Conservation (phyloP, 176 grass and related monocot genomes). For the Cocos nucifera region DNA sequence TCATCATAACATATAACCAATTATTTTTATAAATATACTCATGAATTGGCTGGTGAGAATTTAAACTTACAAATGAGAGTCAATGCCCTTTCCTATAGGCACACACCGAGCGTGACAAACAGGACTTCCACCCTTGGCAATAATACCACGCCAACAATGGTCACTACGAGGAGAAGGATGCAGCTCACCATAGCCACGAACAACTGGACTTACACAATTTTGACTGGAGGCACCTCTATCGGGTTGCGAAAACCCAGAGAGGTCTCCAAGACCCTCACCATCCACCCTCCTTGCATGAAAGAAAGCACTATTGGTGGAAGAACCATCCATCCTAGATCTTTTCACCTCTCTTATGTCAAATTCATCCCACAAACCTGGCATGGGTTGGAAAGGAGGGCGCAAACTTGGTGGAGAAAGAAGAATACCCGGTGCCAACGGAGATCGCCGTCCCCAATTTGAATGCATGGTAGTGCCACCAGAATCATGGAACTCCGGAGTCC, state of each 20-base stretch:
- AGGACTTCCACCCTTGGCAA: slow-evolving; percentile 75
- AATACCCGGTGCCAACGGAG: slow-evolving; percentile 35
- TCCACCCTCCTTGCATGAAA: slow-evolving; percentile 29
- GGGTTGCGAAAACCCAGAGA: slow-evolving; percentile 21
- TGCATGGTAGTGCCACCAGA: slow-evolving; percentile 20
- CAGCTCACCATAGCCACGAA: slow-evolving; percentile 39
- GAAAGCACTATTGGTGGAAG: slow-evolving; percentile 11
- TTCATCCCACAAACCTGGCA: slow-evolving; percentile 24
- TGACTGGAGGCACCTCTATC: slow-evolving; percentile 31
- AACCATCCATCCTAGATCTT: slow-evolving; percentile 34
- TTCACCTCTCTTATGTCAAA: slow-evolving; percentile 41
- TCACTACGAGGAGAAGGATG: slow-evolving; percentile 36
- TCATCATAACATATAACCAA: too few species aligned
- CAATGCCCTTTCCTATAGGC: slow-evolving; percentile 58
- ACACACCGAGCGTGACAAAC: slow-evolving; percentile 88
- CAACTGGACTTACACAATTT: slow-evolving; percentile 33
- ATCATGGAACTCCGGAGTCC: slow-evolving; percentile 30
- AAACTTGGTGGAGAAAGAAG: slow-evolving; percentile 33
- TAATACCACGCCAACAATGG: slow-evolving; percentile 61
- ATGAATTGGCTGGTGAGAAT: not conserved
- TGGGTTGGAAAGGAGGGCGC: slow-evolving; percentile 6
- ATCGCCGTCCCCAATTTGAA: not conserved
- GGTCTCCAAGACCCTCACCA: slow-evolving; percentile 1
- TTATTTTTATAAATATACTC: too few species aligned
- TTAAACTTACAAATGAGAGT: slow-evolving; percentile 58